Evolutionary conservation across 2,329 filamentous ascomycete genomes (phyloP).

Genomic region (Mycocentrospora acerina): DNA sequence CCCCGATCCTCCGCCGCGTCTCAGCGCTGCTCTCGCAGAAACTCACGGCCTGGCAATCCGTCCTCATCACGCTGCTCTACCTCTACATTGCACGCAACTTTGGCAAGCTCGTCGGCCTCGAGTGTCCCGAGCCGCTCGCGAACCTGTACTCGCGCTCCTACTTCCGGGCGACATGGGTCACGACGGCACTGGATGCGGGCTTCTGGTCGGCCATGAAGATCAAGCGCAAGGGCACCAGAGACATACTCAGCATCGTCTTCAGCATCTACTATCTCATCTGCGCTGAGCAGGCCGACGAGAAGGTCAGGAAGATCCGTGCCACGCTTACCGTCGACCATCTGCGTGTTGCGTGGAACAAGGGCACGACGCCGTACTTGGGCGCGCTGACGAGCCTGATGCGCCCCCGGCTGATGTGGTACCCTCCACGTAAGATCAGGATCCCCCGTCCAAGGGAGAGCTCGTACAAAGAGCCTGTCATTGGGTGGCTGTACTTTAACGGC

Average conservation of each 20-base stretch:
- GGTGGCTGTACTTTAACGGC: slow-evolving; percentile 94
- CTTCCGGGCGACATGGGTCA: slow-evolving; percentile 95
- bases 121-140: slow-evolving; percentile 88
- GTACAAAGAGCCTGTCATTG: slow-evolving; percentile 79
- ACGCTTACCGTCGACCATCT: slow-evolving; percentile 89
- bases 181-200: slow-evolving; percentile 90
- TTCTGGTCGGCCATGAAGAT: slow-evolving; percentile 99
- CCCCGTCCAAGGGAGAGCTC: slow-evolving; percentile 76
- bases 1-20: slow-evolving; percentile 69
- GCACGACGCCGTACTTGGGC: slow-evolving; percentile 80
- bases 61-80: slow-evolving; percentile 84
- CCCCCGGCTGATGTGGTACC: slow-evolving; percentile 77
- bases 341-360: slow-evolving; percentile 93
- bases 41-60: slow-evolving; percentile 85
- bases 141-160: slow-evolving; percentile 92
- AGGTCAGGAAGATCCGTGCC: slow-evolving; percentile 85
- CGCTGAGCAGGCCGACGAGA: slow-evolving; percentile 93
- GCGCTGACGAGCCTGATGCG: slow-evolving; percentile 72
- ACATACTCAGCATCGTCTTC: slow-evolving; percentile 81
- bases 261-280: slow-evolving; percentile 88
- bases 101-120: slow-evolving; percentile 84
- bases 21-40: slow-evolving; percentile 70
- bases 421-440: slow-evolving; percentile 80
- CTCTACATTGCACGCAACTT: slow-evolving; percentile 93
- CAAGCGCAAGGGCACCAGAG: slow-evolving; percentile 73